Evolutionary conservation across 129 eudicot genomes (phyloP).

Genomic region (Ambrosia trifida): DNA sequence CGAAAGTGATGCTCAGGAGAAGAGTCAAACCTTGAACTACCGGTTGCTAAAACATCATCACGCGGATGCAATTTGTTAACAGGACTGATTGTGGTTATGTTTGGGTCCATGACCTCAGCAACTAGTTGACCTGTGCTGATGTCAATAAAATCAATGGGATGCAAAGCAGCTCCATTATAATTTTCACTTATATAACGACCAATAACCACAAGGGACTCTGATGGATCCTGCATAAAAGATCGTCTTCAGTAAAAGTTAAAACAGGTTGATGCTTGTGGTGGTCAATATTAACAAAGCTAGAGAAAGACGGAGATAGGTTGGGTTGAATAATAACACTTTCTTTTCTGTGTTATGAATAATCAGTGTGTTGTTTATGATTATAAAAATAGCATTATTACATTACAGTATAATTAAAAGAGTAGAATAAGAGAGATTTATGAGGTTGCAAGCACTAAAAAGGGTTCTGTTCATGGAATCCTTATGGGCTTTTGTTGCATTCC

Average conservation of each 20-base stretch:
- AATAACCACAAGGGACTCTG: constrained; percentile 90
- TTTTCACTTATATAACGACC: constrained; percentile 99
- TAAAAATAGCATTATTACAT: no score
- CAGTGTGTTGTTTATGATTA: background rate
- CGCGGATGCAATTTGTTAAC: constrained; percentile 96
- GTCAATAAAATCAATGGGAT: constrained; percentile 92
- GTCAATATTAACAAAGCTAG: background rate
- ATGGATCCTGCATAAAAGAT: constrained; percentile 62
- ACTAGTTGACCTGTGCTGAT: constrained; percentile 83
- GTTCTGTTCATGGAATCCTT: no score
- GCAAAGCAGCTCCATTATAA: constrained; percentile 87
- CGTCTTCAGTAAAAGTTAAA: background rate
- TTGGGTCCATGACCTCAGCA: constrained; percentile 93
- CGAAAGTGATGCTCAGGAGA: constrained; percentile 3
- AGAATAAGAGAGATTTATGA: no score
- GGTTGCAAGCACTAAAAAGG: no score
- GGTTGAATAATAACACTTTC: background rate
- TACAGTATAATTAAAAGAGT: background rate
- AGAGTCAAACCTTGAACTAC: constrained; percentile 81
- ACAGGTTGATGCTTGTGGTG: background rate
- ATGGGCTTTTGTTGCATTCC: no score
- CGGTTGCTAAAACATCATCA: constrained; percentile 85
- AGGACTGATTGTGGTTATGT: constrained; percentile 93
- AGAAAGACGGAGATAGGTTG: background rate
- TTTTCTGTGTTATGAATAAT: background rate